Base-by-base conservation (phyloP, 257 asterid genomes). In the Haberlea rhodopensis region DNA sequence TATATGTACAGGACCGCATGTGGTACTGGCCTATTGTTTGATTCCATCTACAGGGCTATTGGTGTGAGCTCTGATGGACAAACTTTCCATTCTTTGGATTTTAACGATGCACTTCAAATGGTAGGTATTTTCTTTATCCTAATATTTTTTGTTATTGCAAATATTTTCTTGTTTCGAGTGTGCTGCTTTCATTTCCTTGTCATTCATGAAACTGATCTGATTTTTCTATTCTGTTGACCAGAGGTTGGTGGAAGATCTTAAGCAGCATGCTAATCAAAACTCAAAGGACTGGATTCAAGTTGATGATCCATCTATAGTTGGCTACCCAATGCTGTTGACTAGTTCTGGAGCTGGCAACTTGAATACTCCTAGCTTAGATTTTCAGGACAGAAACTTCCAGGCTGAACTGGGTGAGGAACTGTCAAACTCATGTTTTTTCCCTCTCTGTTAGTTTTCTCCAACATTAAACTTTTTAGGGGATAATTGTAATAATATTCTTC, bases 11-110 rank as follows among this genome's bases (percentile, higher is more conserved):
- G 49, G 40, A 57, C 76, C 15, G 77, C 62, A 16, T 76, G 65
- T 20, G 84, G 83, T 51, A 68, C 65, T 20, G 56, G 45, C 53
- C 80, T 90, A 49, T 57, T 85, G 20, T 78, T 90, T 57, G 73
- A 85, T 76, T 81, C 89, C 62, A 53, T 85, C 71, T 80, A 71
- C 78, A 65, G 80, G 71, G 81, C 82, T 48, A 77, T 81, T 46
- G 96, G 87, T 40, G 92, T 80, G 29, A 72, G 60, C 46, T 67
- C 81, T 72, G 87, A 84, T 37, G 90, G 85, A n/a, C 80, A 73
- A 15, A 73, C 61, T 57, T 82, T 53, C 75, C 84, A 58, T 69
- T 28, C 89, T 24, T 27, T 68, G 65, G 73, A 82, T 43, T 37
- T 61, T 49, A 79, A 86, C 75, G 51, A 72, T 72, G 19, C 0